Evolutionary conservation across 2,329 filamentous ascomycete species (phyloP).

Genomic region (Pseudogymnoascus sp.): DNA sequence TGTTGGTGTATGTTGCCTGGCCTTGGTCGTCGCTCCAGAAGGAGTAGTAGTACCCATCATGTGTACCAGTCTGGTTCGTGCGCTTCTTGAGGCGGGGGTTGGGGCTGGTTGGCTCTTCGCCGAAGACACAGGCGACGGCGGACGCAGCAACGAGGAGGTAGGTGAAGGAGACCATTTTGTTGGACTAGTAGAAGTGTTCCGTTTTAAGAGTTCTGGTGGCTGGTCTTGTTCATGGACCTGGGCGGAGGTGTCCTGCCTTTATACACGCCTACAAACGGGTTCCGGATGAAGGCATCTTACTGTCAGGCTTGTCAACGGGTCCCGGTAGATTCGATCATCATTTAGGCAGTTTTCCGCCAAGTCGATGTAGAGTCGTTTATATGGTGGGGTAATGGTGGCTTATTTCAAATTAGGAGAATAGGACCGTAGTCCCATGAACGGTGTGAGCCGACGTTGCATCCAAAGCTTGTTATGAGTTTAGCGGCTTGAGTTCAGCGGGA

Average conservation of each 20-base stretch:
- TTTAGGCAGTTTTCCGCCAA: conserved; percentile 4
- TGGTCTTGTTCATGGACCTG: background rate
- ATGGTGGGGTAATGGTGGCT: background rate
- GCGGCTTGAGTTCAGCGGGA: background rate
- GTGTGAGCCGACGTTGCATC: background rate
- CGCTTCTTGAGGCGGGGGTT: conserved; percentile 6
- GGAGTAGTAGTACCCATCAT: background rate
- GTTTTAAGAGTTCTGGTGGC: background rate
- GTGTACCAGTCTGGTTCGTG: background rate
- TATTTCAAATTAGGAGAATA: background rate
- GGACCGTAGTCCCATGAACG: background rate
- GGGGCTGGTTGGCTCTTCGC: conserved; percentile 2
- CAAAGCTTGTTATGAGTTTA: background rate
- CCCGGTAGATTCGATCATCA: conserved; percentile 3
- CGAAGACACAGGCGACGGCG: background rate
- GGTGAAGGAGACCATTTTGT: background rate
- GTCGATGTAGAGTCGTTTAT: background rate
- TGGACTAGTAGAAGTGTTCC: background rate
- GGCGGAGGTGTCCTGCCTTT: background rate
- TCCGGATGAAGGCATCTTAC: background rate
- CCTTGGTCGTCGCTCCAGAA: conserved; percentile 49
- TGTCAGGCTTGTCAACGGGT: background rate
- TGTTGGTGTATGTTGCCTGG: conserved; percentile 48
- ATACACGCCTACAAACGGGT: background rate
- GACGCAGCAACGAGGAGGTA: background rate